These are phyloP conservation scores for Mycena venus DNA, from an alignment of 768 basidiomycete genomes.

Conservation along the genomic window DNA sequence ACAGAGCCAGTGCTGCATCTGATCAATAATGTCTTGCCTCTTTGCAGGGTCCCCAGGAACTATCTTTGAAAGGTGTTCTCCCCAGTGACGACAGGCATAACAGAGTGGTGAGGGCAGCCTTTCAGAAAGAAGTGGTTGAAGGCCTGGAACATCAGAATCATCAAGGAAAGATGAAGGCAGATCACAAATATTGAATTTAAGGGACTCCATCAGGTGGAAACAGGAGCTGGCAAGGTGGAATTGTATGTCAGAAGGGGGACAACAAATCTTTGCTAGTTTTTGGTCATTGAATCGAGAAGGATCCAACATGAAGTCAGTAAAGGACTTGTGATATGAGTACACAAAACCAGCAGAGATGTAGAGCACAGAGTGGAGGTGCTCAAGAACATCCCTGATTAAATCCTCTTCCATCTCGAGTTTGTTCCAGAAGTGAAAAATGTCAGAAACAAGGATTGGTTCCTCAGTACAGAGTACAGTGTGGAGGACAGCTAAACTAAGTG, in stretches of 20 bases:
- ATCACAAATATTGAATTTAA: slow-evolving; percentile 21
- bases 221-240: background rate
- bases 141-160: background rate
- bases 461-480: background rate
- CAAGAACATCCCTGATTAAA: background rate
- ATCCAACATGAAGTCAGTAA: background rate
- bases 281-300: background rate
- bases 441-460: background rate
- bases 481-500: background rate
- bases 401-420: background rate
- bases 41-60: background rate
- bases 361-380: background rate
- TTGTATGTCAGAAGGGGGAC: background rate
- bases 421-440: background rate
- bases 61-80: slow-evolving; percentile 5
- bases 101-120: background rate
- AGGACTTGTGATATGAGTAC: slow-evolving; percentile 9
- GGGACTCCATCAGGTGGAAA: background rate
- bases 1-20: background rate
- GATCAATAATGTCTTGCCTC: background rate
- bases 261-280: background rate
- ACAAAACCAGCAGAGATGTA: background rate
- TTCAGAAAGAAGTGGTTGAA: too few species aligned
- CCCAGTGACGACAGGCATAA: slow-evolving; percentile 29
- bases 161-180: slow-evolving; percentile 16